Base-by-base conservation (phyloP, 495 filamentous ascomycete species). In the Sporormia fimetaria region DNA sequence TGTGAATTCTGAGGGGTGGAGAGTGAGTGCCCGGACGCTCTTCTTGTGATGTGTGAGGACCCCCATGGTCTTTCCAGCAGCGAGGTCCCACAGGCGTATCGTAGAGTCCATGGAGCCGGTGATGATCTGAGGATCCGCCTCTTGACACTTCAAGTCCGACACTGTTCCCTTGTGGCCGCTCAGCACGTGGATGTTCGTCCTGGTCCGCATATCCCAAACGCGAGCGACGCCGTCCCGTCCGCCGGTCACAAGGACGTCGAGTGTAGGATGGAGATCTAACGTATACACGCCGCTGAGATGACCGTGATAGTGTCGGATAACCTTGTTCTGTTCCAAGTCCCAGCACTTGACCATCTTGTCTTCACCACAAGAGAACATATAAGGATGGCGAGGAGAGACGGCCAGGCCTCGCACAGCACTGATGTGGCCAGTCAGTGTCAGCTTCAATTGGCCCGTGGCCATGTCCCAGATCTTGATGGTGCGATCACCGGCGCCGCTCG, bases 271-370 rank as follows among this genome's bases (percentile, higher is more conserved):
- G 2, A 96, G 67, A 1, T 79, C 71, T 3, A 99, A 67, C 0
- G 88, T 85, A 63, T 96, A 96, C 3, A 99, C 92, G 50, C 92
- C 92, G 47, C 83, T 92, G 3, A 99, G 67, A 63, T 99, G 92
- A 12, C 92, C 92, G 64, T 99, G 92, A 62, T 96, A 96, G 61
- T 99, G 88, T 22, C 90, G 74, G 53, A 99, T 99, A 39, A 99
- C 92, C 63, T 93, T 94, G 61, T 99, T 99, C 6, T 84, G 90
- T 58, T 99, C 92, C 51, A 99, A 62, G 66, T 99, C 92, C 92
- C 92, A 99, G 66, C 92, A 96, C 63, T 96, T 96, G 24, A 99
- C 92, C 86, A 94, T 95, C 71, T 99, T 99, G 60, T 99, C 92
- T 62, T 99, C 92, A 36, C 83, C 92, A 52, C 92, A 96, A 10